Evolutionary conservation across 1,139 yeast species (phyloP).

Genomic region (Kurtzmaniella natalensis): DNA sequence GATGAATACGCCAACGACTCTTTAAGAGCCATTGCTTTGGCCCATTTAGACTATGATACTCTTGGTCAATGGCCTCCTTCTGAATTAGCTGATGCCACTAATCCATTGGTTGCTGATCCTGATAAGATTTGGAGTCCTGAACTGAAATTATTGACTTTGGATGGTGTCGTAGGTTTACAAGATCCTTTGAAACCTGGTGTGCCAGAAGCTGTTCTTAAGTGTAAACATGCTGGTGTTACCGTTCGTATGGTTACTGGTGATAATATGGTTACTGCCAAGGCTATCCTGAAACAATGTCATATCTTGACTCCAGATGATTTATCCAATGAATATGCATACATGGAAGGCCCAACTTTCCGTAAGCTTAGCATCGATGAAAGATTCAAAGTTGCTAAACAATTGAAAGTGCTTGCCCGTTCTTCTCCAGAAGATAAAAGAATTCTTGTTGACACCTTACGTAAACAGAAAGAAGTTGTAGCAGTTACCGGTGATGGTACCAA

Average conservation of each 20-base stretch:
- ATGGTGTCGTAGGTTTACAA: constrained; percentile 84
- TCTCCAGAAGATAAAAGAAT: constrained; percentile 93
- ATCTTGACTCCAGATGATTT: constrained; percentile 57
- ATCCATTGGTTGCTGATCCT: constrained; percentile 22
- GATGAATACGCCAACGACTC: constrained; percentile 69
- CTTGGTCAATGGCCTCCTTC: constrained; percentile 63
- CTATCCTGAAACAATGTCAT: constrained; percentile 84
- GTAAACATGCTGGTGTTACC: constrained; percentile 86
- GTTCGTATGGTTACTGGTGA: constrained; percentile 99
- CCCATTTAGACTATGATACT: constrained; percentile 63
- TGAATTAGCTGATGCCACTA: constrained; percentile 37
- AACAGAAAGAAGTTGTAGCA: constrained; percentile 89
- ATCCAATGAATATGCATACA: constrained; percentile 55
- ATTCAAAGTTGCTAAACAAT: constrained; percentile 55
- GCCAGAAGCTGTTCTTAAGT: constrained; percentile 78
- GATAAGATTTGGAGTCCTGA: constrained; percentile 9
- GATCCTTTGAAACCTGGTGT: constrained; percentile 94
- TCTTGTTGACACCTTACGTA: constrained; percentile 76
- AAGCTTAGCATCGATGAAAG: constrained; percentile 59
- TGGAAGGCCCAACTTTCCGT: constrained; percentile 93
- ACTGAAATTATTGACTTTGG: constrained; percentile 40
- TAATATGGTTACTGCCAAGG: constrained; percentile 81
- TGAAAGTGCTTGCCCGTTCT: constrained; percentile 87
- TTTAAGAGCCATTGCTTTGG: constrained; percentile 79
- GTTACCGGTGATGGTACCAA: constrained; percentile 98